Evolutionary conservation across 352 stramenopile species (phyloP), one percentile per base, ranked within the genome.

Genomic region (Pythium monospermum): DNA sequence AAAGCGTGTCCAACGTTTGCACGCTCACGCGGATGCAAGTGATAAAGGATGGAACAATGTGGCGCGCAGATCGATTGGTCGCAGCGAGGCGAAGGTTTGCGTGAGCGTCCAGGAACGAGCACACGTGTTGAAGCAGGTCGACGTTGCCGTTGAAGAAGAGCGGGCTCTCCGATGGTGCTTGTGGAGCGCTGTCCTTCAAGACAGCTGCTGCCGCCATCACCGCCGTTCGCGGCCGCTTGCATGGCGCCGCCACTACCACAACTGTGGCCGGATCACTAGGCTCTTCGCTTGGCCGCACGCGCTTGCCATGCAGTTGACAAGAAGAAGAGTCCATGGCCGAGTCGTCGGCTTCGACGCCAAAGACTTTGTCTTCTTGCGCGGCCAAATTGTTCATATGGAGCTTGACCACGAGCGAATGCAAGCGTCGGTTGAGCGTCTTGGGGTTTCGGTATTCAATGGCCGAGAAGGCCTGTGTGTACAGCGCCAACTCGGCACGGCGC

Each of bases 341-440:
- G 16, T 15, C 30, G 13, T 25, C 39, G 11, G 61, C 32, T 35
- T 61, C 43, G 12, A 40, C 49, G 27, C 28, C 44, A n/a, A 61
- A 49, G 25, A 60, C 39, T n/a, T 10, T 27, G 35, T 68, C 50
- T 51, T 63, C 59, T 7, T 56, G 50, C n/a, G 64, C 53, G 13
- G 50, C 46, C 18, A 66, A 16, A 25, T 66, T 60, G 41, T 66
- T 60, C 51, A 66, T 61, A 46, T 61, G 58, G 22, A 72, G 49
- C 59, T 72, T 72, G 39, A 72, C 44, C 21, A 72, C 63, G 28
- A 72, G 55, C 38, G 54, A 66, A 46, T 72, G 64, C n/a, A 72
- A 50, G 6, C 64, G 53, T 2, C 56, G 59, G 32, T 57, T 66
- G 4, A 72, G 46, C n/a, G 59, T 68, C 40, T 57, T 63, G 0